These are phyloP conservation scores for Lojkania enalia DNA, from an alignment of 2,329 filamentous ascomycete genomes.

Conservation along the genomic window DNA sequence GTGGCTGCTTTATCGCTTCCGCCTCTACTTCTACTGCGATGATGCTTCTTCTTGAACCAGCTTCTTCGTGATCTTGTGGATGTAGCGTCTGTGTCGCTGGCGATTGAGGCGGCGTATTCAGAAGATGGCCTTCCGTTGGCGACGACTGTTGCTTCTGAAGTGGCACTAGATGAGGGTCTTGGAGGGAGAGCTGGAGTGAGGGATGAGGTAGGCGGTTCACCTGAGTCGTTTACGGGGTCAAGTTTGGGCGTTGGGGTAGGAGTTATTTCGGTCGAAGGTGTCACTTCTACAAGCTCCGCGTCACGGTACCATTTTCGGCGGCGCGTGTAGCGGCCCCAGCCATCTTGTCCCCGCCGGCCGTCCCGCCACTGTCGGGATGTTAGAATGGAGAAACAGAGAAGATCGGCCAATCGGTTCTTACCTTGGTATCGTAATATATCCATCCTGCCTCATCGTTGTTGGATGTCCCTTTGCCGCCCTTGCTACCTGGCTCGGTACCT, in stretches of 20 bases:
- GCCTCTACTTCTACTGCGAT: slow-evolving; percentile 24
- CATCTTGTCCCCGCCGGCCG: slow-evolving; percentile 79
- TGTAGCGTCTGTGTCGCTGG: slow-evolving; percentile 34
- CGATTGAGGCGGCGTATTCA: slow-evolving; percentile 30
- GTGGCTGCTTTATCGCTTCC: slow-evolving; percentile 36
- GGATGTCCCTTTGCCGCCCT: slow-evolving; percentile 41
- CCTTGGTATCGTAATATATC: slow-evolving; percentile 99
- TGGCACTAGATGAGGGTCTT: slow-evolving; percentile 24
- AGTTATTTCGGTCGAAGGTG: slow-evolving; percentile 50
- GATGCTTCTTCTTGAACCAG: slow-evolving; percentile 45
- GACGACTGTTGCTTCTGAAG: slow-evolving; percentile 1
- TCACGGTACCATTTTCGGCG: slow-evolving; percentile 96
- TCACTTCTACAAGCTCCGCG: slow-evolving; percentile 85
- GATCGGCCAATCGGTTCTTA: slow-evolving; percentile 42
- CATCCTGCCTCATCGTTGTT: slow-evolving; percentile 71
- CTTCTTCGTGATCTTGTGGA: slow-evolving; percentile 37
- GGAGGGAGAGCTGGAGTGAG: slow-evolving; percentile 28
- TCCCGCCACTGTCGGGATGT: slow-evolving; percentile 72
- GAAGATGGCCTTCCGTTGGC: slow-evolving; percentile 16
- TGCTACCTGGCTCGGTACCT: slow-evolving; percentile 56
- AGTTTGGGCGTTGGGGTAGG: slow-evolving; percentile 47
- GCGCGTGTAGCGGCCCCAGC: slow-evolving; percentile 93
- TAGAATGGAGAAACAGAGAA: slow-evolving; percentile 15
- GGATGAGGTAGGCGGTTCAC: slow-evolving; percentile 25
- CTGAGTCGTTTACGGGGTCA: slow-evolving; percentile 32